Conservation (phyloP, 1,284 basidiomycete genomes). For the Cystobasidium slooffiae region DNA sequence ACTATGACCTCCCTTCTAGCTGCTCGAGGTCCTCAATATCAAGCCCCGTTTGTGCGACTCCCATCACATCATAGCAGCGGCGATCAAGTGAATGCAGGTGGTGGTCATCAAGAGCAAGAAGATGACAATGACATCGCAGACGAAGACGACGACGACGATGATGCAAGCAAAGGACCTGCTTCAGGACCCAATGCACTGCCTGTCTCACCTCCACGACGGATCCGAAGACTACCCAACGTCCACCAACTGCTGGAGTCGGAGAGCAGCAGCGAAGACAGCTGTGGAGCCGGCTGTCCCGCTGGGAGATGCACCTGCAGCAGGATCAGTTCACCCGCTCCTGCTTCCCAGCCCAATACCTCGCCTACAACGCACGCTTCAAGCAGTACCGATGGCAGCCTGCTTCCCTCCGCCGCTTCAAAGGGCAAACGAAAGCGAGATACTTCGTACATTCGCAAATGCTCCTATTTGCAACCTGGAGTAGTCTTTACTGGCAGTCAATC, state of each 20-base stretch:
- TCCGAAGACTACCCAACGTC: slow-evolving; percentile 9
- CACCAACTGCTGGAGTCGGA: slow-evolving; percentile 12
- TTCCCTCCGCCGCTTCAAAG: not conserved
- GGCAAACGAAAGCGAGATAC: slow-evolving; percentile 7
- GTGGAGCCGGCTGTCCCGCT: not conserved
- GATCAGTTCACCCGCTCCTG: slow-evolving; percentile 14
- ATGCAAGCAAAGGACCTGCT: slow-evolving; percentile 29
- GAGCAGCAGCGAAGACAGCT: slow-evolving; percentile 16
- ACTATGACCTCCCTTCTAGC: not conserved
- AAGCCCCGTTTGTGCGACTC: not conserved
- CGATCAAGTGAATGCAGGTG: not conserved
- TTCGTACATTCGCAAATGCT: slow-evolving; percentile 40
- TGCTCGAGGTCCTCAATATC: not conserved
- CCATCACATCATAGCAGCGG: slow-evolving; percentile 7
- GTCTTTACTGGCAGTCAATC: slow-evolving; percentile 37
- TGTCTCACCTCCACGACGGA: slow-evolving; percentile 30
- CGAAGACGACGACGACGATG: slow-evolving; percentile 27
- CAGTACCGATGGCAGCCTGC: not conserved
- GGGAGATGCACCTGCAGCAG: slow-evolving; percentile 27
- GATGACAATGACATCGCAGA: not conserved
- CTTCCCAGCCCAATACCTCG: not conserved
- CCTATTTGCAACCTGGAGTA: slow-evolving; percentile 33
- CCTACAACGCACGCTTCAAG: too few species aligned
- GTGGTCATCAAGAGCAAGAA: not conserved
- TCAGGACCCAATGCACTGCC: slow-evolving; percentile 37